Evolutionary conservation across 176 grass and related monocot species (phyloP), one percentile per base, ranked within the genome.

Genomic region (Rhipidocladum racemiflorum): DNA sequence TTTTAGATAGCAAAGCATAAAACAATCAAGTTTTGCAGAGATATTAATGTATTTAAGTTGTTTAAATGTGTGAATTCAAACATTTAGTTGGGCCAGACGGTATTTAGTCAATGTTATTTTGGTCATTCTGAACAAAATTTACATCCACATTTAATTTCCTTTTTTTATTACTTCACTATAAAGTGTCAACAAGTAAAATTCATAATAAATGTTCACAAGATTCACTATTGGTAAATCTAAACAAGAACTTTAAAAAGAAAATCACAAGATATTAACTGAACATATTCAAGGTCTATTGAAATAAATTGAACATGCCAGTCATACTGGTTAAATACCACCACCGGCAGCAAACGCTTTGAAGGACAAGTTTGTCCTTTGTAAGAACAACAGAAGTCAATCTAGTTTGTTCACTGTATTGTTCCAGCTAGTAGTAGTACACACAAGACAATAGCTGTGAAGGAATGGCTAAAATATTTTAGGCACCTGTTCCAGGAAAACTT

Each of bases 401-500:
- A 72, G 15, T 15, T 2, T 1, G 65, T 39, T 74, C 11, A 39
- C 35, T 15, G 20, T 39, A 12, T 57, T 24, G 55, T 40, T 70
- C 65, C 17, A 21, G 50, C 29, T 29, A 61, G 73, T 11, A 61
- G 73, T 11, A 32, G 16, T 8, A 68, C 39, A 65, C 34, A 53
- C 36, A 28, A 27, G 1, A 56, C 27, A 59, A 36, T 28, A 74
- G 66, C 13, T 3, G 4, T 7, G 3, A 56, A 62, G 11, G 8
- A 88, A 27, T 64, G 24, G 5, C 6, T 23, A 49, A 53, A 53
- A 53, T 38, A 46, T 36, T 32, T 15, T 36, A 66, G 34, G 21
- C 72, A 94, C 94, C 94, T 90, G 70, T 89, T 79, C 75, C 76
- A 88, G 90, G 62, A 92, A 90, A 79, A 81, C 81, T 94, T 75